Evolutionary conservation across 331 rosid genomes (phyloP), one percentile per base, ranked within the genome.

Genomic region (Phaseolus coccineus): DNA sequence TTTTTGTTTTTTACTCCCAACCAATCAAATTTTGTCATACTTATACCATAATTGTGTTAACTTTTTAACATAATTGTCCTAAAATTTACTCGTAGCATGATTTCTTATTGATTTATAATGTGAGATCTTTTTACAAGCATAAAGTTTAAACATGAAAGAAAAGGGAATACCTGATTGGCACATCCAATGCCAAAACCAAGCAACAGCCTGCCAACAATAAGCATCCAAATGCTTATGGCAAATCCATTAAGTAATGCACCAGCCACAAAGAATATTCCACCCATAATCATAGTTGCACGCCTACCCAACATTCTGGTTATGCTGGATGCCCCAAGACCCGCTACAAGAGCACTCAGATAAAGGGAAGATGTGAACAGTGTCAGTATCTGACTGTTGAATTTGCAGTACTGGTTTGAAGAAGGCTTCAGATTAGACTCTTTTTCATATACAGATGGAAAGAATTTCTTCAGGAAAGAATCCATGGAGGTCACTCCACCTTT

Each of bases 161-260:
- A 25, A 47, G 47, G 47, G 46, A 51, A 9, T 62, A 89, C 97
- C 92, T 88, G 91, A 82, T 92, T 92, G 75, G 95, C 91, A 53
- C 84, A 92, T 5, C 97, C 95, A 16, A 92, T 92, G 25, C 93
- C 95, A 7, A 90, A 92, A 81, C 95, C 97, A 44, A 90, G 92
- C 35, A 92, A 70, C 14, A 92, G 6, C 5, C 93, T 89, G 25
- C 97, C 95, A 56, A 62, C 31, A 62, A 87, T 88, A 24, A 92
- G 97, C 95, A 92, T 90, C 86, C 74, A 73, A 0, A 90, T 16
- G 28, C 31, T 1, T 0, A 40, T 0, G 47, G 95, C 88, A 4
- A 88, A 75, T 50, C 86, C 97, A 70, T 88, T 90, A 73, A 92
- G 8, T 15, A 90, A 78, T 27, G 93, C 90, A 14, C 97, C 97